Conservation (phyloP, 768 basidiomycete species). For the Ephemerocybe angulata region DNA sequence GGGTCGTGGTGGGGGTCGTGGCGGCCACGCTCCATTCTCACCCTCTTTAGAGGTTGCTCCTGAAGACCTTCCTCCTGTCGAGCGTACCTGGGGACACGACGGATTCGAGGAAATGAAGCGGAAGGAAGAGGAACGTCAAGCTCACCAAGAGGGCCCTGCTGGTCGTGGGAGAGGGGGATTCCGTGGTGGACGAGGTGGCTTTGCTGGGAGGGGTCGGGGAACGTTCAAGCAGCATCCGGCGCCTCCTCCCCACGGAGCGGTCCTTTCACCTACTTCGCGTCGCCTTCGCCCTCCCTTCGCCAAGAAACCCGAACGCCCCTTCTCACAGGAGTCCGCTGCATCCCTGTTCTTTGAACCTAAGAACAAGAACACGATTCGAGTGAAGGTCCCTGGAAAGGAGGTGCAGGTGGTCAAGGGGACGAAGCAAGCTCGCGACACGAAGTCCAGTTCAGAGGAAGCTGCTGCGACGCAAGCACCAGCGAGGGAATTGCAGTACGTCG, state of each 20-base stretch:
- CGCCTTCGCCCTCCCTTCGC: constrained; percentile 60
- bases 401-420: constrained; percentile 41
- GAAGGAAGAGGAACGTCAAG: constrained; percentile 57
- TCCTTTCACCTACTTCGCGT: constrained; percentile 24
- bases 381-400: constrained; percentile 57
- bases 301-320: constrained; percentile 74
- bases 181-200: constrained; percentile 49
- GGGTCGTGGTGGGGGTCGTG: constrained; percentile 57
- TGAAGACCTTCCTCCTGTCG: constrained; percentile 52
- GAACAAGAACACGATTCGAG: constrained; percentile 50
- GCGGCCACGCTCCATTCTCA: constrained; percentile 35
- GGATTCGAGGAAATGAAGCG: constrained; percentile 86
- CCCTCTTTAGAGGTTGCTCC: constrained; percentile 9
- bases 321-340: constrained; percentile 80
- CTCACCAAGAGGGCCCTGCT: constrained; percentile 20
- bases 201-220: constrained; percentile 19
- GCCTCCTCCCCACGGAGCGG: constrained; percentile 24
- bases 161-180: constrained; percentile 26
- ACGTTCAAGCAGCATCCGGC: not conserved
- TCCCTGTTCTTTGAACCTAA: constrained; percentile 70
- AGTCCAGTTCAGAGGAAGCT: constrained; percentile 14
- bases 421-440: constrained; percentile 13
- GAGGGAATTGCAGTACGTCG: constrained; percentile 45
- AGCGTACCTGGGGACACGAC: constrained; percentile 78
- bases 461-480: constrained; percentile 33